Base-by-base conservation (phyloP, 2,329 filamentous ascomycete genomes). In the Alternaria infectoria region DNA sequence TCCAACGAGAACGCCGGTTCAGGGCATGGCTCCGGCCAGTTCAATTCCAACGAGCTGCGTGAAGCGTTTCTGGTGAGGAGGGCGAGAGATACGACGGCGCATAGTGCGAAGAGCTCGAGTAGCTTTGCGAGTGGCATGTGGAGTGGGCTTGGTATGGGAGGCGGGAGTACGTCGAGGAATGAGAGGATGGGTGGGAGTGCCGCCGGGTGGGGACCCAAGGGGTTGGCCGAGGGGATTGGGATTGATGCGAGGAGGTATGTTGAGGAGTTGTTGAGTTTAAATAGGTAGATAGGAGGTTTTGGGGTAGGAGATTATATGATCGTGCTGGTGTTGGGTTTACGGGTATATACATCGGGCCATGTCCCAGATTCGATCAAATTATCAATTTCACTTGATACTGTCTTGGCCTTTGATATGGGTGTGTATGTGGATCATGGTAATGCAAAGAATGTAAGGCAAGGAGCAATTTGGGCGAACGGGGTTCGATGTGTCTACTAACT, bases 201-300 rank as follows among this genome's bases (percentile, higher is more conserved):
- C 72, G 84, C 60, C 82, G 87, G 83, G 71, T 84, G 47, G 86
- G 87, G 87, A 4, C 86, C 89, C 2, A 86, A 84, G 19, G 86
- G 86, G 59, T 78, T 93, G 67, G 88, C 87, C 0, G 89, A 92
- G 72, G 91, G 91, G 0, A 92, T 94, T 66, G 91, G 91, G 0
- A 85, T 93, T 32, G 91, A 94, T 82, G 92, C 91, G 28, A 86
- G 89, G 77, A 87, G 86, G 74, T 93, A 93, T 77, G 88, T 93
- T 5, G 91, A 93, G 77, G 89, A 88, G 1, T 76, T 94, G 59
- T 80, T 93, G 77, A 92, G 85, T 73, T 77, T 93, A 73, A 86
- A 86, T 75, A 26, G 62, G 19, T 65, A 58, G 56, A 19, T 1
- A 11, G 23, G 25, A 15, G 13, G 30, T 8, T 3, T 36, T 8